phyloP scores from a whole-genome alignment of 1,284 basidiomycete species.

The Cutaneotrichosporon arboriforme region DNA sequence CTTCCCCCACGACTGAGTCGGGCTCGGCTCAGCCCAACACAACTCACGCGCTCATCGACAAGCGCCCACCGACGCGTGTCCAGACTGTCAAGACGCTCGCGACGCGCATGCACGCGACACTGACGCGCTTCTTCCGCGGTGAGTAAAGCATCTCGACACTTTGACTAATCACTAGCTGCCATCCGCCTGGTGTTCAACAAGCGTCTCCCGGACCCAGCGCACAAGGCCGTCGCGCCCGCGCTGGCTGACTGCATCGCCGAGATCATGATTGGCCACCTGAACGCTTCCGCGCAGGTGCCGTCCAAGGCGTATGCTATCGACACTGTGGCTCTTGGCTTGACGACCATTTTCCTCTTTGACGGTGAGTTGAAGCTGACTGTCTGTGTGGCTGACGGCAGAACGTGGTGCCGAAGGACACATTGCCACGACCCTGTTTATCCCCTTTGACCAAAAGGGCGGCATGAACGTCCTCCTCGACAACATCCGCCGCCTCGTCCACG shows the following conservation, averaged over 20 bases:
- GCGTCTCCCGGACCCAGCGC: constrained; percentile 66
- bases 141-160: constrained; percentile 23
- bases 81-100: constrained; percentile 61
- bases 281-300: constrained; percentile 17
- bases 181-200: constrained; percentile 77
- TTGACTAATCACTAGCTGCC: constrained; percentile 57
- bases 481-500: constrained; percentile 57
- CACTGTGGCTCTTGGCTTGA: constrained; percentile 70
- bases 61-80: constrained; percentile 11
- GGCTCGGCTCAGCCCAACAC: not conserved
- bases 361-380: constrained; percentile 58
- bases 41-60: constrained; percentile 1
- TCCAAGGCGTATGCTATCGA: constrained; percentile 45
- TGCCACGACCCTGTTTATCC: constrained; percentile 72
- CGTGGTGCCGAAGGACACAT: constrained; percentile 67
- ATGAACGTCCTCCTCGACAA: constrained; percentile 63
- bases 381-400: constrained; percentile 51
- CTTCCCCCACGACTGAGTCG: not conserved
- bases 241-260: constrained; percentile 66
- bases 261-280: constrained; percentile 68
- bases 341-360: constrained; percentile 72
- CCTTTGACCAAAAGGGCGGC: constrained; percentile 69
- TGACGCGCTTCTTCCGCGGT: constrained; percentile 88
- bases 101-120: constrained; percentile 67
- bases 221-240: constrained; percentile 70